Conservation (phyloP, 345 rosid genomes). For the Citropsis articulata region DNA sequence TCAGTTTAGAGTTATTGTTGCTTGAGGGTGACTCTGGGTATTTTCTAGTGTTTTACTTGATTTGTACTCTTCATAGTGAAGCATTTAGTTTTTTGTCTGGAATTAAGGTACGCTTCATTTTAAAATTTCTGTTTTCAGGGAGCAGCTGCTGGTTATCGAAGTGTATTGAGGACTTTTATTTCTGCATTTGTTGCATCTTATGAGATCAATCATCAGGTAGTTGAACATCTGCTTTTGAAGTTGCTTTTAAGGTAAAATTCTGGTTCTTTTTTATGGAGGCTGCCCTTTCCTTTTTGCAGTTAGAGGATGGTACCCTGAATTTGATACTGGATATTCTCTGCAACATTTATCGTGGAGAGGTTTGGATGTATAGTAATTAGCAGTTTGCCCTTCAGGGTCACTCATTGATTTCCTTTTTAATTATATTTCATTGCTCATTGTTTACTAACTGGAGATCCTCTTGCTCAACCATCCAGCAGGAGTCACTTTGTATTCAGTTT, state of each 20-base stretch:
- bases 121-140: constrained; percentile 41
- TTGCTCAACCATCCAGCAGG: constrained; percentile 45
- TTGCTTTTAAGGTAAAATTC: not conserved
- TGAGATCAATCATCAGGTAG: constrained; percentile 86
- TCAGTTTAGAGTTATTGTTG: constrained; percentile 11
- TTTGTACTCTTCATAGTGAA: constrained; percentile 8
- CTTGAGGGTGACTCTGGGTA: constrained; percentile 7
- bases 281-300: constrained; percentile 44
- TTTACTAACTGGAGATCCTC: constrained; percentile 25
- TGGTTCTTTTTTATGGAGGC: constrained; percentile 10
- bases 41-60: not conserved
- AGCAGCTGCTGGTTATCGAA: constrained; percentile 67
- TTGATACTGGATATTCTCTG: constrained; percentile 87
- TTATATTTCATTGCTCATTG: not conserved
- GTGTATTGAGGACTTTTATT: constrained; percentile 82
- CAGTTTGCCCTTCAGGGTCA: constrained; percentile 14
- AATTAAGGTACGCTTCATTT: not conserved
- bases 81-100: constrained; percentile 6
- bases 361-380: constrained; percentile 27
- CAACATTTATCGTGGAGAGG: constrained; percentile 89
- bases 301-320: constrained; percentile 58
- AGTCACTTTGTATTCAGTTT: constrained; percentile 92
- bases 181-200: constrained; percentile 96
- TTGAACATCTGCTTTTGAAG: constrained; percentile 11
- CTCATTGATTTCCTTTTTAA: constrained; percentile 10